A percentile compares a stretch with the other conserved stretches of the same genome.
Evolutionary conservation across 2,329 filamentous ascomycete genomes (phyloP).

Genomic region (Ambrosiella cleistominuta): DNA sequence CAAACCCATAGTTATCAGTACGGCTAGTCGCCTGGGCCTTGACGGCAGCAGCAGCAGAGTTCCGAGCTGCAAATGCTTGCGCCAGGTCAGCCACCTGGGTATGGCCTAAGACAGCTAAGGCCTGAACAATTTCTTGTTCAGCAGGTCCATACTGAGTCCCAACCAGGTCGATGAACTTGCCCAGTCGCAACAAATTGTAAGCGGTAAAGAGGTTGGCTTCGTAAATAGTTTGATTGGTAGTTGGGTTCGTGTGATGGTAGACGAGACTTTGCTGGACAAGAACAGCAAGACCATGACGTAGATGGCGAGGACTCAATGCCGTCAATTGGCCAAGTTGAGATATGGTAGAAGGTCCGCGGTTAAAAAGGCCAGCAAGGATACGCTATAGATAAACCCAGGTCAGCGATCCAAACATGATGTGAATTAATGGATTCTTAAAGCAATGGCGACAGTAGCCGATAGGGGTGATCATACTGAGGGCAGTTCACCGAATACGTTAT

Average conservation of each 20-base stretch:
- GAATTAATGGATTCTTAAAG: constrained; percentile 4
- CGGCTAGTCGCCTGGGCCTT: constrained; percentile 16
- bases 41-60: neutral
- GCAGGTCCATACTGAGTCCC: constrained; percentile 56
- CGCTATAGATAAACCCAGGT: constrained; percentile 34
- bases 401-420: neutral
- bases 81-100: constrained; percentile 52
- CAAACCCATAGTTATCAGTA: constrained; percentile 14
- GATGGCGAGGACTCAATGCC: constrained; percentile 52
- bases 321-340: constrained; percentile 53
- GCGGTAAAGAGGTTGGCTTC: constrained; percentile 66
- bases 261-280: constrained; percentile 80
- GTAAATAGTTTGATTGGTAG: constrained; percentile 47
- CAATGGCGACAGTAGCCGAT: constrained; percentile 11
- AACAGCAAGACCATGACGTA: constrained; percentile 66
- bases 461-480: constrained; percentile 51
- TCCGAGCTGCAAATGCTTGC: constrained; percentile 37
- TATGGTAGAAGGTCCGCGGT: constrained; percentile 60
- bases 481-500: constrained; percentile 80
- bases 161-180: constrained; percentile 63
- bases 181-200: constrained; percentile 65
- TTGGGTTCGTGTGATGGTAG: constrained; percentile 49
- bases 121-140: constrained; percentile 57
- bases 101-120: constrained; percentile 60
- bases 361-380: constrained; percentile 64